Conservation (phyloP, 257 asterid genomes). For the Gardenia jasminoides region DNA sequence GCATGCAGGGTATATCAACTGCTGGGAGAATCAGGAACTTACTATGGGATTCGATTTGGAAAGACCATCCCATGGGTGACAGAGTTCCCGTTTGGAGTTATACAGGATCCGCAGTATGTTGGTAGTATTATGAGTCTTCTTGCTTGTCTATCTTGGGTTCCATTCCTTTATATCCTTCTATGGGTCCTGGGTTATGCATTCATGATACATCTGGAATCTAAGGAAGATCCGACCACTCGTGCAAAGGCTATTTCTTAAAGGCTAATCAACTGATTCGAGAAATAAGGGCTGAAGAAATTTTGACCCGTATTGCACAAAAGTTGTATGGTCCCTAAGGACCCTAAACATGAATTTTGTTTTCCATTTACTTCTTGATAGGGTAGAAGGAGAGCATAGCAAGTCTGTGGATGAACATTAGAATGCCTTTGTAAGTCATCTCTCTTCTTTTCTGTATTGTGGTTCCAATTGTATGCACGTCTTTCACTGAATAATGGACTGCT, state of each 20-base stretch:
- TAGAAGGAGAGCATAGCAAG: not conserved
- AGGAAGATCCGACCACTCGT: conserved; percentile 75
- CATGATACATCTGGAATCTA: conserved; percentile 67
- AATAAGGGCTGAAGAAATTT: conserved; percentile 8
- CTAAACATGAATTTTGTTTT: not conserved
- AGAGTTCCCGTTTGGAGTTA: conserved; percentile 80
- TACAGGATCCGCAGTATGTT: conserved; percentile 85
- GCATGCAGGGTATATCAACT: conserved; percentile 84
- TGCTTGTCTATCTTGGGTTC: conserved; percentile 78
- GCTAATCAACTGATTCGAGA: not conserved
- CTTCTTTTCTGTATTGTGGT: not conserved
- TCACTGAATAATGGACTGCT: too few relatives aligned
- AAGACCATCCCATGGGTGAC: conserved; percentile 85
- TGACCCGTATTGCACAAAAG: not conserved
- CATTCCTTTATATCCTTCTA: conserved; percentile 48
- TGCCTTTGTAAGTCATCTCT: not conserved
- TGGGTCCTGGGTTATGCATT: conserved; percentile 74
- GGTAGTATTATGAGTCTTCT: conserved; percentile 81
- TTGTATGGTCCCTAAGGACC: not conserved
- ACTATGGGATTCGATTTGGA: conserved; percentile 91
- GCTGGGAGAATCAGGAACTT: conserved; percentile 86
- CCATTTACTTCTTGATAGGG: not conserved
- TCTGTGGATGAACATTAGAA: not conserved
- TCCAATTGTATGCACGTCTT: not conserved
- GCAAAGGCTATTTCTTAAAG: conserved; percentile 58